A percentile compares a stretch with the other conserved stretches of the same genome.
phyloP scores from a whole-genome alignment of 2,329 filamentous ascomycete genomes.

The Aureobasidium subglaciale region DNA sequence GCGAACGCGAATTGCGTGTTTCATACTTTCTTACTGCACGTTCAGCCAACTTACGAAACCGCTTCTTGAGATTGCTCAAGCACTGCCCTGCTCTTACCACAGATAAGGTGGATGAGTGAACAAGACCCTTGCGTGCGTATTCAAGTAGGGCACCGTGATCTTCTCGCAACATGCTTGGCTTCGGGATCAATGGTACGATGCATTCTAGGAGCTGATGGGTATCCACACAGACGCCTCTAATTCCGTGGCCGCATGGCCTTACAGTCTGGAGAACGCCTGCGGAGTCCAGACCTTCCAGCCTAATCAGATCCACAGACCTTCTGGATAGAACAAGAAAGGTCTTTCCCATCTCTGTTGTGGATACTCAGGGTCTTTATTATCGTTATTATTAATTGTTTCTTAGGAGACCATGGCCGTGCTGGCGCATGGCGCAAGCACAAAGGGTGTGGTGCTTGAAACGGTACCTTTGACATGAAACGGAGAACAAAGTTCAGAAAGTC shows the following conservation, averaged over 20 bases:
- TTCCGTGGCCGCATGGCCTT: background rate
- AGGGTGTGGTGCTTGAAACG: background rate
- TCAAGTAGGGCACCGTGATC: background rate
- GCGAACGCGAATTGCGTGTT: background rate
- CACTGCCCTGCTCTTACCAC: background rate
- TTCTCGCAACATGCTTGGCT: background rate
- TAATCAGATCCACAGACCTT: background rate
- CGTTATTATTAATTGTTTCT: background rate
- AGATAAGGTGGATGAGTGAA: background rate
- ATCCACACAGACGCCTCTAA: background rate
- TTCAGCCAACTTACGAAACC: background rate
- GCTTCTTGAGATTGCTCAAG: background rate
- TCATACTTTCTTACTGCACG: background rate
- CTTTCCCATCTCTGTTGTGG: background rate
- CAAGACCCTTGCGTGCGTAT: background rate
- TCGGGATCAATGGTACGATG: background rate
- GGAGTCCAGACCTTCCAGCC: background rate
- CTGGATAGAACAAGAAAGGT: background rate
- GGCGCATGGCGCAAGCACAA: background rate
- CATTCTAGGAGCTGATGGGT: background rate
- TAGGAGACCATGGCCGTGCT: background rate
- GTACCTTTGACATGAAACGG: conserved; percentile 5
- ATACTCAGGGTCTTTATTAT: background rate
- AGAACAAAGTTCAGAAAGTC: background rate
- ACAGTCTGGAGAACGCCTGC: background rate